Evolutionary conservation across 352 stramenopile genomes (phyloP).

Genomic region (Phytophthora litchii): DNA sequence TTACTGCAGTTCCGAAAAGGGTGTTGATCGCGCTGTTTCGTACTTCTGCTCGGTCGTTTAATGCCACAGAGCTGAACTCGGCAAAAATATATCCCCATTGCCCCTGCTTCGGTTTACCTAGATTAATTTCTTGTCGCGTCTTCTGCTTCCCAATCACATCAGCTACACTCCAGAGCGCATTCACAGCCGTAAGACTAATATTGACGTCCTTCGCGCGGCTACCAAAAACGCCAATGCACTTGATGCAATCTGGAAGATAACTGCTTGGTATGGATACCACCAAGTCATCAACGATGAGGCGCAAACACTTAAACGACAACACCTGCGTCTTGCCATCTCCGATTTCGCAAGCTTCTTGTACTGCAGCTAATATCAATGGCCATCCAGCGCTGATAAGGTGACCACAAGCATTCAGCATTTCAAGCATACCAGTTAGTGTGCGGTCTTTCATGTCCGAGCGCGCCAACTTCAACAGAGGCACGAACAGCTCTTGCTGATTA

Average conservation of each 20-base stretch:
- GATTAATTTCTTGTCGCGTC: conserved; percentile 21
- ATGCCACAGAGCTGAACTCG: conserved; percentile 87
- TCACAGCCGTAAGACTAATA: conserved; percentile 97
- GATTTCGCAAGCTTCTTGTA: conserved; percentile 69
- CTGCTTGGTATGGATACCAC: conserved; percentile 84
- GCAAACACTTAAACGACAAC: conserved; percentile 94
- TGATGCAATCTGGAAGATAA: conserved; percentile 79
- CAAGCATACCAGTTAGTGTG: conserved; percentile 66
- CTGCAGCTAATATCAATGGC: conserved; percentile 67
- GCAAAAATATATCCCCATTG: conserved; percentile 76
- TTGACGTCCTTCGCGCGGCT: conserved; percentile 96
- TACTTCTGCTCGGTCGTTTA: conserved; percentile 94
- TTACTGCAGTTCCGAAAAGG: conserved; percentile 96
- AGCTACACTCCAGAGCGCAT: conserved; percentile 95
- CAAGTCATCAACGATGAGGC: conserved; percentile 97
- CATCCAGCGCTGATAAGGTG: conserved; percentile 76
- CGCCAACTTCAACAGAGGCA: conserved; percentile 59
- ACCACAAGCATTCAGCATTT: conserved; percentile 79
- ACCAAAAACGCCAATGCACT: conserved; percentile 95
- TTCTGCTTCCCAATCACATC: conserved; percentile 82
- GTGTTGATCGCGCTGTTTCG: conserved; percentile 98
- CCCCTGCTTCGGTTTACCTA: conserved; percentile 29
- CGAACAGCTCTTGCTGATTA: conserved; percentile 76
- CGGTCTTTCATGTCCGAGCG: conserved; percentile 83
- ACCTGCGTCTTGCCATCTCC: conserved; percentile 83